Evolutionary conservation across 2,329 filamentous ascomycete species (phyloP).

Genomic region (Penicillium sp.): DNA sequence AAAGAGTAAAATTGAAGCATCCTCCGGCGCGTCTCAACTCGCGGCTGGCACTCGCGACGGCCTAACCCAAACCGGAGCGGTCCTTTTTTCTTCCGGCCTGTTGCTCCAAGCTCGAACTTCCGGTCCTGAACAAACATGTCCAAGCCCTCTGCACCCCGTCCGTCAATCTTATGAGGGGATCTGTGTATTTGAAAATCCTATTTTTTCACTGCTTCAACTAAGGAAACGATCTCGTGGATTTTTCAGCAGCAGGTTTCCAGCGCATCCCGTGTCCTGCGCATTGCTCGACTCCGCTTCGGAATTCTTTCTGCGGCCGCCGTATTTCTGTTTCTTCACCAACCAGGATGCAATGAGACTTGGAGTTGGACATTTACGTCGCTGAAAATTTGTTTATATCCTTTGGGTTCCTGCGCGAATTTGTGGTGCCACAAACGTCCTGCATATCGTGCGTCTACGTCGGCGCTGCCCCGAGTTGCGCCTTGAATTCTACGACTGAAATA

Average conservation of each 20-base stretch:
- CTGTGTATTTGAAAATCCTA: neutral
- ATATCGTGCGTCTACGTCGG: neutral
- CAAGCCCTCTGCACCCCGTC: neutral
- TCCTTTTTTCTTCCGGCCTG: conserved; percentile 1
- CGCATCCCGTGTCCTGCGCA: neutral
- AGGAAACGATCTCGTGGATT: neutral
- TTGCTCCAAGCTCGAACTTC: conserved; percentile 1
- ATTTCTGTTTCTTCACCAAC: neutral
- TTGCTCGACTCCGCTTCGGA: conserved; percentile 7
- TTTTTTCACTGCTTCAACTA: neutral
- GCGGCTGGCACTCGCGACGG: neutral
- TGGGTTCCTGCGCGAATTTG: neutral
- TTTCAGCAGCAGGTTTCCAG: neutral
- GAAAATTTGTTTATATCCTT: neutral
- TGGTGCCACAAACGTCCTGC: neutral
- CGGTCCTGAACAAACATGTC: neutral
- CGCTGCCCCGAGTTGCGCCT: neutral
- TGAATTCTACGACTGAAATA: neutral
- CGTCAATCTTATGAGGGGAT: neutral
- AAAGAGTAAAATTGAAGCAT: conserved; percentile 6
- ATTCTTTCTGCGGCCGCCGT: neutral
- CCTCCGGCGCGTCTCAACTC: neutral
- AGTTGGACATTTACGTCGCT: neutral
- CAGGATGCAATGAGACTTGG: neutral
- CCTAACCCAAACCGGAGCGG: neutral